Evolutionary conservation across 305 asterid species (phyloP).

Genomic region (Fraxinus velutina): DNA sequence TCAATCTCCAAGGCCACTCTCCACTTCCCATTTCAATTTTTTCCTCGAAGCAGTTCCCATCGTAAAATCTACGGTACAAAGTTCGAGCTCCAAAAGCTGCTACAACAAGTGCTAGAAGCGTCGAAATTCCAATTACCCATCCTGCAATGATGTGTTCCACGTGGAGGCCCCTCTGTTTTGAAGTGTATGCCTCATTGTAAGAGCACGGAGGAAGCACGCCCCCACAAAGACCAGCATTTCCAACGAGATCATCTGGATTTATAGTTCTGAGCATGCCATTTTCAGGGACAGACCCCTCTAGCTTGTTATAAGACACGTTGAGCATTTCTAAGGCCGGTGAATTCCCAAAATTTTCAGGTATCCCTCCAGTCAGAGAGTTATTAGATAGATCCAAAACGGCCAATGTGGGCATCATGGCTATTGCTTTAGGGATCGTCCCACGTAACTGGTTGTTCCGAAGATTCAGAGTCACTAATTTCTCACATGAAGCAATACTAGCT

Average conservation of each 20-base stretch:
- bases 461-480: conserved; percentile 60
- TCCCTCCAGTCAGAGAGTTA: conserved; percentile 70
- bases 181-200: conserved; percentile 26
- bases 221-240: conserved; percentile 67
- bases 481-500: conserved; percentile 70
- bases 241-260: conserved; percentile 63
- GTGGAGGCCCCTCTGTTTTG: conserved; percentile 38
- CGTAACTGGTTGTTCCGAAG: conserved; percentile 55
- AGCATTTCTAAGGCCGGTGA: conserved; percentile 79
- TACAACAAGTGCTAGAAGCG: conserved; percentile 44
- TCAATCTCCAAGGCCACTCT: conserved; percentile 84
- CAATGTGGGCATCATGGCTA: conserved; percentile 67
- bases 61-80: conserved; percentile 50
- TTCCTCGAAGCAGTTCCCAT: conserved; percentile 60
- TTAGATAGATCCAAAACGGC: conserved; percentile 76
- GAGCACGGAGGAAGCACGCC: conserved; percentile 75
- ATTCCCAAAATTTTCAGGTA: conserved; percentile 72
- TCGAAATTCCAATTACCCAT: conserved; percentile 57
- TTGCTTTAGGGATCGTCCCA: conserved; percentile 56
- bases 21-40: conserved; percentile 47
- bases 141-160: conserved; percentile 53
- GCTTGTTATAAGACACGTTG: conserved; percentile 64
- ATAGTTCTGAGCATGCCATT: conserved; percentile 75
- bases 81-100: conserved; percentile 43
- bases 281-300: conserved; percentile 70